Conservation (phyloP, 2,329 filamentous ascomycete genomes). For the Huntiella savannae region DNA sequence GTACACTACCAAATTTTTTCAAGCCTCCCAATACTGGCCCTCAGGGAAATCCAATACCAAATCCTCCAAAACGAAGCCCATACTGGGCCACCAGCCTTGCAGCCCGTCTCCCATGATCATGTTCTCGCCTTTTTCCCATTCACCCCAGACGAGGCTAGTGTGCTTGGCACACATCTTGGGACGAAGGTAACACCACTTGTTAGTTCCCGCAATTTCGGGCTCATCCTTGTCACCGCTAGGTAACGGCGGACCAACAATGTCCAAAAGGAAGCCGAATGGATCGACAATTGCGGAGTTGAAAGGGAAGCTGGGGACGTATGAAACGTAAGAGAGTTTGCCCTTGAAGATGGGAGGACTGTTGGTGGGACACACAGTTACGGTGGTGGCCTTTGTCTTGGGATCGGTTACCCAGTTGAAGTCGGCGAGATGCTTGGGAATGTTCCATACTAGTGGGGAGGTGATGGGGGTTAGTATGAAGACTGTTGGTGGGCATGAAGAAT, state of each 20-base stretch:
- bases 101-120: constrained; percentile 11
- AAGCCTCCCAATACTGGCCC: background rate
- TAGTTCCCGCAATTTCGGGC: constrained; percentile 26
- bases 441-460: constrained; percentile 25
- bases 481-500: background rate
- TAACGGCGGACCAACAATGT: constrained; percentile 30
- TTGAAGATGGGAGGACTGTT: constrained; percentile 27
- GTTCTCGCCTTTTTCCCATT: background rate
- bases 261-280: constrained; percentile 24
- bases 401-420: constrained; percentile 26
- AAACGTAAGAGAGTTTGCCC: constrained; percentile 24
- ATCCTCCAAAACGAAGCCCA: background rate
- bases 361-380: constrained; percentile 25
- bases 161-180: constrained; percentile 13
- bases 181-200: constrained; percentile 25
- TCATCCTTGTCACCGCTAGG: constrained; percentile 22
- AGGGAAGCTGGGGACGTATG: constrained; percentile 25
- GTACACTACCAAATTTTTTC: background rate
- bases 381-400: constrained; percentile 19
- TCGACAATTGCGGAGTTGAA: constrained; percentile 21
- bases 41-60: constrained; percentile 1
- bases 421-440: constrained; percentile 35
- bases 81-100: constrained; percentile 1
- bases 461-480: background rate
- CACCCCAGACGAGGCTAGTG: background rate